Percentiles rank a stretch among this genome's conserved stretches.
phyloP scores from a whole-genome alignment of 1,284 basidiomycete genomes.

The Irpex lacteus region DNA sequence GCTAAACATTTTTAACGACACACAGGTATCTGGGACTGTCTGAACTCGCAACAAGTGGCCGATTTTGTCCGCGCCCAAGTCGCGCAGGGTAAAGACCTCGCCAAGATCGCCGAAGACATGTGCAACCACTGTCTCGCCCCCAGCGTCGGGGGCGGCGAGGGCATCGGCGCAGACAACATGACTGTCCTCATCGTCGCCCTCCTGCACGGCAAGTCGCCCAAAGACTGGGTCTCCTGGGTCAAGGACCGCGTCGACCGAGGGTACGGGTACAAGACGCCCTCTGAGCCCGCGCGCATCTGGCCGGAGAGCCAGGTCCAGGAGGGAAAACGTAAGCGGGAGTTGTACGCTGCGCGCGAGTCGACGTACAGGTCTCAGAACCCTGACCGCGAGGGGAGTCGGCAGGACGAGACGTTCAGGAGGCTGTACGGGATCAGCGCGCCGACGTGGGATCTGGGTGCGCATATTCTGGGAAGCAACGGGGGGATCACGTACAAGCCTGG shows the following conservation, averaged over 20 bases:
- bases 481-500: slow-evolving; percentile 59
- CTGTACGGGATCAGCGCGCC: neutral
- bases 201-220: slow-evolving; percentile 81
- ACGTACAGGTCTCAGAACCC: neutral
- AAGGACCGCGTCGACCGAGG: slow-evolving; percentile 78
- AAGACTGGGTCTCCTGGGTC: slow-evolving; percentile 95
- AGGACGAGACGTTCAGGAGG: neutral
- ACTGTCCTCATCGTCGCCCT: slow-evolving; percentile 91
- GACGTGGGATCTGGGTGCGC: slow-evolving; percentile 18
- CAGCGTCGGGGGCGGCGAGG: slow-evolving; percentile 86
- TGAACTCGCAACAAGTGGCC: slow-evolving; percentile 90
- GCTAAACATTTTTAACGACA: slow-evolving; percentile 7
- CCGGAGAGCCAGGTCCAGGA: neutral
- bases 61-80: slow-evolving; percentile 87
- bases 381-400: neutral
- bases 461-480: slow-evolving; percentile 45
- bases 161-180: slow-evolving; percentile 99
- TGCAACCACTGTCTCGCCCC: slow-evolving; percentile 95
- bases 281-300: slow-evolving; percentile 54
- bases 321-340: neutral
- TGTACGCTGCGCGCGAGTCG: neutral
- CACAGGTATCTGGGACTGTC: slow-evolving; percentile 97
- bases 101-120: slow-evolving; percentile 85
- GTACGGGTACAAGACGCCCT: slow-evolving; percentile 73
- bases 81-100: slow-evolving; percentile 77